phyloP scores from a whole-genome alignment of 2,329 filamentous ascomycete genomes.

The Claviceps capensis region DNA sequence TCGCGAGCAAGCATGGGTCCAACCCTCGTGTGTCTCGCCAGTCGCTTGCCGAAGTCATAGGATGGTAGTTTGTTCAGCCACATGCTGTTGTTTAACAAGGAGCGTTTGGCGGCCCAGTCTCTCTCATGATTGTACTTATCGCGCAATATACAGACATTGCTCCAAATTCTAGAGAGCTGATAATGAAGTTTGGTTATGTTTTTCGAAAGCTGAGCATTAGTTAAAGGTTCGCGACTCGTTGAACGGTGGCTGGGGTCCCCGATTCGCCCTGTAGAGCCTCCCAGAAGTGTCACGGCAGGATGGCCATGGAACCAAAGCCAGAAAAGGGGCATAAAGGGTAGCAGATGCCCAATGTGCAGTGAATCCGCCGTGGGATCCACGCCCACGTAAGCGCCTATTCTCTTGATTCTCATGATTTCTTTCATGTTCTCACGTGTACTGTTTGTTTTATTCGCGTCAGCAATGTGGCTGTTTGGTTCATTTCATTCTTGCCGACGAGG shows the following conservation, averaged over 20 bases:
- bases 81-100: conserved; percentile 64
- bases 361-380: conserved; percentile 72
- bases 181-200: conserved; percentile 56
- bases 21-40: conserved; percentile 63
- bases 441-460: neutral
- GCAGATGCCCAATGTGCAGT: conserved; percentile 65
- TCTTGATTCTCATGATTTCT: conserved; percentile 47
- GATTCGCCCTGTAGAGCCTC: conserved; percentile 62
- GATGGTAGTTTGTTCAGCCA: conserved; percentile 68
- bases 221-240: conserved; percentile 41
- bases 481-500: conserved; percentile 10
- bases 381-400: conserved; percentile 65
- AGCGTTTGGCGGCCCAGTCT: conserved; percentile 51
- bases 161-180: conserved; percentile 60
- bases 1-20: conserved; percentile 82
- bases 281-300: conserved; percentile 51
- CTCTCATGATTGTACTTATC: conserved; percentile 49
- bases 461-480: neutral
- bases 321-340: conserved; percentile 72
- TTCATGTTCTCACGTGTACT: conserved; percentile 41
- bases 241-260: conserved; percentile 66
- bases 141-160: conserved; percentile 55
- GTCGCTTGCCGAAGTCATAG: conserved; percentile 58
- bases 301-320: conserved; percentile 73
- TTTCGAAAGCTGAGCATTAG: conserved; percentile 37